phyloP scores from a whole-genome alignment of 164 flowering plant genomes.

The Vitis riparia region DNA sequence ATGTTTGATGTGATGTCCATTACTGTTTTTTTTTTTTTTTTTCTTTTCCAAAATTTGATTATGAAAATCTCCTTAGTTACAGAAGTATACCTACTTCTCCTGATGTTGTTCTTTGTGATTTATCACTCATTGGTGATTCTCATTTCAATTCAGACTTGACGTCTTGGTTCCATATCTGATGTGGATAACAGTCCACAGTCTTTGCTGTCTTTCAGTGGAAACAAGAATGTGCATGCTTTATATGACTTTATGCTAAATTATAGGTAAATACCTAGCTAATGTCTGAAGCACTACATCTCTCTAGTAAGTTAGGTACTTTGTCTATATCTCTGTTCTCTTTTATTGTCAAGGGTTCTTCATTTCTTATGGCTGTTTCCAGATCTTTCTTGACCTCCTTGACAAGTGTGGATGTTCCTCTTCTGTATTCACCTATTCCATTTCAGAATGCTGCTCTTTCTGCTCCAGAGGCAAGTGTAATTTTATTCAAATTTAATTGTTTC shows the following conservation, averaged over 20 bases:
- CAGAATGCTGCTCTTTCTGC: constrained; percentile 76
- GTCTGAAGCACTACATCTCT: not conserved
- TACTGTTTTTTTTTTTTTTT: not conserved
- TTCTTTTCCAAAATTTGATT: not conserved
- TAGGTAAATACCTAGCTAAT: constrained; percentile 44
- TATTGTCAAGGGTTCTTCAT: constrained; percentile 13
- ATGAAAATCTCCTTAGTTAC: not conserved
- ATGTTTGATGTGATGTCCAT: no score
- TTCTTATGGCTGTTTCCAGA: constrained; percentile 39
- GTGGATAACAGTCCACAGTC: constrained; percentile 83
- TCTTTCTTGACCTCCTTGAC: constrained; percentile 59
- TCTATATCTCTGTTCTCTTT: not conserved
- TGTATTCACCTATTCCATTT: constrained; percentile 83
- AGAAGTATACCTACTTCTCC: not conserved
- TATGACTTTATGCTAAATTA: constrained; percentile 88
- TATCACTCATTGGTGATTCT: not conserved
- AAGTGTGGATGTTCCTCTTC: constrained; percentile 73
- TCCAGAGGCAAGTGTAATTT: constrained; percentile 71
- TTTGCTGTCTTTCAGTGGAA: constrained; percentile 66
- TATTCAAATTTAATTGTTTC: no score
- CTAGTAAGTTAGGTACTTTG: not conserved
- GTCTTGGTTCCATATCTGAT: constrained; percentile 43
- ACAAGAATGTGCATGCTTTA: constrained; percentile 67
- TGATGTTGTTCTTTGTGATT: not conserved
- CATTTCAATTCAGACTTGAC: constrained; percentile 59